Evolutionary conservation across 129 eudicot species (phyloP).

Genomic region (Lactuca sativa): DNA sequence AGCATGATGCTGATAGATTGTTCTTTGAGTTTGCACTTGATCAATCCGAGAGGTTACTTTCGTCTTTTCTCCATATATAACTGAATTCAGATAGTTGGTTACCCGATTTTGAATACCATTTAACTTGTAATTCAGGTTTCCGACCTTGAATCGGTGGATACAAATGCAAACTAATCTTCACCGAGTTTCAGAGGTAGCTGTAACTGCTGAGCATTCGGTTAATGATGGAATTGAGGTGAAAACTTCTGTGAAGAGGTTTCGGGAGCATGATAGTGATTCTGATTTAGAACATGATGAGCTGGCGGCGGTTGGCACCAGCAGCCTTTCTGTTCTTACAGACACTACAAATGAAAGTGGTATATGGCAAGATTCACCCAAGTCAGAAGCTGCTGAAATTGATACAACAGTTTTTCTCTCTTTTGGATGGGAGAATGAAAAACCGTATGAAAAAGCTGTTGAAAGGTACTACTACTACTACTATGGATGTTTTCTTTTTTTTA

Average conservation of each 20-base stretch:
- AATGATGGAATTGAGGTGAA: too few relatives aligned
- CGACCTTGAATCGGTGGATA: slow-evolving; percentile 99
- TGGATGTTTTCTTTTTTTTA: neutral
- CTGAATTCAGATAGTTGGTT: too few relatives aligned
- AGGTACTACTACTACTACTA: slow-evolving; percentile 42
- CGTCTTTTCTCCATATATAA: too few relatives aligned
- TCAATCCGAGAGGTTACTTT: too few relatives aligned
- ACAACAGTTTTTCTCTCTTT: slow-evolving; percentile 76
- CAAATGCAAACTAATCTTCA: too few relatives aligned
- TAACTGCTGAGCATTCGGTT: too few relatives aligned
- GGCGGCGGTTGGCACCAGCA: slow-evolving; percentile 49
- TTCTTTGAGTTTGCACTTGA: too few relatives aligned
- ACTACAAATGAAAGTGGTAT: slow-evolving; percentile 48
- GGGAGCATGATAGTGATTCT: slow-evolving; percentile 79
- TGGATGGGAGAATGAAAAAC: slow-evolving; percentile 97
- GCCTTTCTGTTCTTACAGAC: slow-evolving; percentile 42
- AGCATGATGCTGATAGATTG: too few relatives aligned
- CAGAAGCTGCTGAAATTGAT: slow-evolving; percentile 55
- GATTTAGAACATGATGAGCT: slow-evolving; percentile 86
- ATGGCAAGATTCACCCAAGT: slow-evolving; percentile 54
- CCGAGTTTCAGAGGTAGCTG: too few relatives aligned
- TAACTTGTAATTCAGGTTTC: slow-evolving; percentile 54
- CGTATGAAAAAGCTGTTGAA: slow-evolving; percentile 89
- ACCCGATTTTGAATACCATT: too few relatives aligned
- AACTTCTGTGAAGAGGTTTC: slow-evolving; percentile 75